These are phyloP conservation scores for Penicillium sp. DNA, from an alignment of 2,329 filamentous ascomycete genomes.

Conservation along the genomic window DNA sequence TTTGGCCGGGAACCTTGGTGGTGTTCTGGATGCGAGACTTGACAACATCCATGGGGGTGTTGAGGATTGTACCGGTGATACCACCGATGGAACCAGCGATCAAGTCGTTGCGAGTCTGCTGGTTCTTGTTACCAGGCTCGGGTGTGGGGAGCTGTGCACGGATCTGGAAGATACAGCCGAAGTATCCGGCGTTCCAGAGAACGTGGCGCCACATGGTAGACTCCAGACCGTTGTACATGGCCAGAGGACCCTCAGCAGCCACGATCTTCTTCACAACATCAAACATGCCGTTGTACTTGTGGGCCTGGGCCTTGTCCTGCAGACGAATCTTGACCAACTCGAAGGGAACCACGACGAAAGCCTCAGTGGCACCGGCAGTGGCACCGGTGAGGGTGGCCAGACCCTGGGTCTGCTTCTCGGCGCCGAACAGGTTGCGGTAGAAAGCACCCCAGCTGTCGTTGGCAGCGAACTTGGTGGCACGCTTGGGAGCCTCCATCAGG, in stretches of 20 bases:
- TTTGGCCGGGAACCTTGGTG: constrained; percentile 73
- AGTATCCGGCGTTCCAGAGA: constrained; percentile 94
- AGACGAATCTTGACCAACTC: constrained; percentile 98
- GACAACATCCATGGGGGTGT: constrained; percentile 96
- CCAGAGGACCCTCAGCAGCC: constrained; percentile 76
- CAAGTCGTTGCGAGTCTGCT: constrained; percentile 83
- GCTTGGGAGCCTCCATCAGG: constrained; percentile 95
- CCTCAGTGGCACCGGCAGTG: constrained; percentile 90
- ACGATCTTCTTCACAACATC: constrained; percentile 68
- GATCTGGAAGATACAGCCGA: constrained; percentile 98
- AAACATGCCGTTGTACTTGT: constrained; percentile 62
- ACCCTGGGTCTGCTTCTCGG: constrained; percentile 84
- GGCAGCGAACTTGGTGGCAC: constrained; percentile 97
- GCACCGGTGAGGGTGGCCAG: constrained; percentile 93
- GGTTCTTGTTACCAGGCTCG: constrained; percentile 68
- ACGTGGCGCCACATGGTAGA: constrained; percentile 95
- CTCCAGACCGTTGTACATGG: constrained; percentile 95
- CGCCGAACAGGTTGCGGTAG: constrained; percentile 84
- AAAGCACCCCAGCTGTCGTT: constrained; percentile 98
- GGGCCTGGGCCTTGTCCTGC: constrained; percentile 90
- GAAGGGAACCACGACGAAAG: constrained; percentile 96
- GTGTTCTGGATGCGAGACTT: constrained; percentile 98
- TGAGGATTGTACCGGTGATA: constrained; percentile 85
- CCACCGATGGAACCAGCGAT: constrained; percentile 85
- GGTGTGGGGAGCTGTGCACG: constrained; percentile 78